Base-by-base conservation (phyloP, 441 rosid genomes). In the Macaranga tanarius region DNA sequence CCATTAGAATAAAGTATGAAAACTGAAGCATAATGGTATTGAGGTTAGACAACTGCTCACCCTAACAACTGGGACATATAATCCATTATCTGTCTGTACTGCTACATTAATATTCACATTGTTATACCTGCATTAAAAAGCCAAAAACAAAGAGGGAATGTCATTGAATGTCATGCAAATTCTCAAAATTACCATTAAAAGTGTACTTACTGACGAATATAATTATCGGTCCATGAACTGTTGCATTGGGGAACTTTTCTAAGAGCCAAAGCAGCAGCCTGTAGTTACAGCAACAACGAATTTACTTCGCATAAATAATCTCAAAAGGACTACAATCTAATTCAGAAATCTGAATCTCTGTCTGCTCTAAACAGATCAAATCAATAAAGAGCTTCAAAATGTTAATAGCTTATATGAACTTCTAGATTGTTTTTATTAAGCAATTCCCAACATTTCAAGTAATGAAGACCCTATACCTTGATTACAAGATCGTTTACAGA, bases 231-330 rank as follows among this genome's bases (percentile, higher is more conserved):
- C 99, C 99, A 95, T 77, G 98, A 95, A 81, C 97, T 90, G 73
- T 93, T 95, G 86, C 99, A 95, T 78, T 84, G 96, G 78, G 99
- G 99, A 84, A 90, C 91, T 84, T 88, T 93, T 44, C 82, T 84
- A 11, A 95, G 89, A 76, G 99, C 97, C 88, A 92, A 79, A 57
- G 99, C 99, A 79, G 96, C 98, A 83, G 98, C 98, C 98, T 92
- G 84, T 54, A 75, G 57, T 71, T 73, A 68, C 65, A 67, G 58
- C 38, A 47, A 69, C 42, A 40, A 56, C 31, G 62, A 63, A 70
- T 69, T 74, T 26, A 77, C 54, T 63, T 44, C 7, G 57, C 5
- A 16, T 6, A 15, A 31, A 58, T 45, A 44, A 50, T 17, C 69
- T 70, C 25, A 50, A 28, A 59, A 50, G 60, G 23, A 16, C 34